Base-by-base conservation (phyloP, 139 green algal genomes). In the Haematococcus lacustris region DNA sequence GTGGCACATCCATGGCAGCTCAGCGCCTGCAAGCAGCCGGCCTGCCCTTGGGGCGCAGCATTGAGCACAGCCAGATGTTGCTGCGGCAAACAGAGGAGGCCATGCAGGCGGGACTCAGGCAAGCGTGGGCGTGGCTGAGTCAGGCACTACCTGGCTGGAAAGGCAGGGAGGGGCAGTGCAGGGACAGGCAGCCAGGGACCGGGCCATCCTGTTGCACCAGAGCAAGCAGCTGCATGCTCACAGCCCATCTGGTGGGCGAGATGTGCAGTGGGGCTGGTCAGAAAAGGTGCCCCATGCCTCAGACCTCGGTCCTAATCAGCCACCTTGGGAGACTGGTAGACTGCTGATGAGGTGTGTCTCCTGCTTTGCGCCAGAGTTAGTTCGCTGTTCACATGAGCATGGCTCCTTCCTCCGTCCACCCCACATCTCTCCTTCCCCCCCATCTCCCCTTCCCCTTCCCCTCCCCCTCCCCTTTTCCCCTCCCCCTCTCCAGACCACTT, bases 1-100 rank as follows among this genome's bases (percentile, higher is more conserved):
- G 83, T 30, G 60, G 74, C n/a, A 94, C 88, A 1, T 71, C 83
- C 38, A 79, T 89, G 76, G 91, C 80, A 23, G 84, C 88, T 0
- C 82, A 93, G 59, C 65, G 47, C 3, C 28, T 80, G 64, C 68
- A 71, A 2, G 26, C 67, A 23, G 78, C 51, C 0, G 23, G 66
- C 3, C 73, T 88, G 66, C 83, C 82, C 0, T 61, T 91, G 5
- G 91, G 88, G 0, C 26, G 30, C 13, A 83, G 71, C 33, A 68
- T 74, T 38, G 73, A 63, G 32, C 82, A 89, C 41, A 90, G 82
- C 66, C 82, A 92, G 69, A 30, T 71, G 53, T 75, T 94, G 75
- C 86, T 94, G 50, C 67, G 85, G 66, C 77, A 94, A 76, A 96
- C 91, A 0, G 74, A 59, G 34, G 86, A 96, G 70, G 90, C 90